Base-by-base conservation (phyloP, 345 rosid species). In the Salix exigua region DNA sequence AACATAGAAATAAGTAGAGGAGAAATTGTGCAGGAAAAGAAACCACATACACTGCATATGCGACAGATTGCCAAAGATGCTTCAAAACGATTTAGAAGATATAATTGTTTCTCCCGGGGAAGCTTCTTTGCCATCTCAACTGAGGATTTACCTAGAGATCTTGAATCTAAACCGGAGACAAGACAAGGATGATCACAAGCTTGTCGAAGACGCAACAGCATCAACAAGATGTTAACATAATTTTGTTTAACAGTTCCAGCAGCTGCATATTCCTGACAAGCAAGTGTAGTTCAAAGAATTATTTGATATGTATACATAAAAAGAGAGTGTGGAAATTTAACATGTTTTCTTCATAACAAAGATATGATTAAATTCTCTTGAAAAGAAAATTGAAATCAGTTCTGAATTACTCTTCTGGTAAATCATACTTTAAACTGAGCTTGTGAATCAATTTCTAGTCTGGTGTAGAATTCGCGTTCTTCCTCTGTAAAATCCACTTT, bases 181-280 rank as follows among this genome's bases (percentile, higher is more conserved):
- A 96, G 97, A 87, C 91, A 94, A 79, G 97, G 99, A 80, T 96
- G 97, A 86, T 93, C 99, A 77, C 98, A 96, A 42, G 99, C 98
- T 87, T 96, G 99, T 66, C 99, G 93, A 76, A 96, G 98, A 31
- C 99, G 97, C 88, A 96, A 83, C 75, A 96, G 94, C 99, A 96
- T 93, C 88, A 96, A 82, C 85, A 96, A 84, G 80, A 96, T 93
- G 84, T 96, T 96, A 42, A 93, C 99, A 55, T 96, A 93, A 80
- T 93, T 96, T 80, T 93, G 97, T 83, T 90, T 93, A 63, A 96
- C 97, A 68, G 97, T 96, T 80, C 99, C 99, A n/a, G 99, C 99
- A 78, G 90, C 97, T 21, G 91, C 94, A 83, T 96, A 96, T 85
- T 96, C 98, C 98, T 96, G 86, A 83, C 16, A 80, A 55, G n/a